These are phyloP conservation scores for Lentinula lateritia DNA, from an alignment of 768 basidiomycete genomes.

Conservation along the genomic window DNA sequence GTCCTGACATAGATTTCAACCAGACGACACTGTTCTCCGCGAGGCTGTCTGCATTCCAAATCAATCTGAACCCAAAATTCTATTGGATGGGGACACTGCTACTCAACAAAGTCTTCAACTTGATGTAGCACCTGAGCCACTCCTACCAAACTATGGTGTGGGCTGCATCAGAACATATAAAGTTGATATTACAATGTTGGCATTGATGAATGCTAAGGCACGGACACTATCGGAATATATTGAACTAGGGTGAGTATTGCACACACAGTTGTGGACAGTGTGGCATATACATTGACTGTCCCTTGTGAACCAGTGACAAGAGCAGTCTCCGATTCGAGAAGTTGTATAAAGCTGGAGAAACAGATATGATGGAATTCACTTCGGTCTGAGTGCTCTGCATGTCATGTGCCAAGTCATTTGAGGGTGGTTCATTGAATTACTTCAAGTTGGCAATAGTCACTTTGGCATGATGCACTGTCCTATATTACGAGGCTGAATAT, in stretches of 20 bases:
- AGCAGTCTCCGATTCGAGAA: slow-evolving; percentile 30
- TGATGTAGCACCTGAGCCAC: slow-evolving; percentile 28
- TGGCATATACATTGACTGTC: background rate
- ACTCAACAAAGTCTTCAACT: background rate
- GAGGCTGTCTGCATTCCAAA: slow-evolving; percentile 13
- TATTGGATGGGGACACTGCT: too few species aligned
- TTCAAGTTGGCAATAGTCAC: too few species aligned
- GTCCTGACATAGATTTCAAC: background rate
- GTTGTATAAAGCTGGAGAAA: slow-evolving; percentile 30
- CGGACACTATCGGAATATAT: slow-evolving; percentile 36
- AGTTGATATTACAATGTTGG: slow-evolving; percentile 43
- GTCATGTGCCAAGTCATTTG: too few species aligned
- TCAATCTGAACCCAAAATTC: background rate
- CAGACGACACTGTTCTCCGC: slow-evolving; percentile 34
- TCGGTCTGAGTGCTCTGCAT: slow-evolving; percentile 4
- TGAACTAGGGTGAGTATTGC: slow-evolving; percentile 21
- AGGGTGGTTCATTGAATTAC: too few species aligned
- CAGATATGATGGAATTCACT: slow-evolving; percentile 24
- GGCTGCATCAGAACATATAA: slow-evolving; percentile 34
- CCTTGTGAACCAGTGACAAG: background rate
- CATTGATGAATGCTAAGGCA: slow-evolving; percentile 33
- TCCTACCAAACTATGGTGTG: slow-evolving; percentile 43
- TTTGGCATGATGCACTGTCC: too few species aligned
- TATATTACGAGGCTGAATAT: too few species aligned
- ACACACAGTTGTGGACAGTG: background rate